Conservation (phyloP, 805 yeast species). For the Lipomyces yamadae region DNA sequence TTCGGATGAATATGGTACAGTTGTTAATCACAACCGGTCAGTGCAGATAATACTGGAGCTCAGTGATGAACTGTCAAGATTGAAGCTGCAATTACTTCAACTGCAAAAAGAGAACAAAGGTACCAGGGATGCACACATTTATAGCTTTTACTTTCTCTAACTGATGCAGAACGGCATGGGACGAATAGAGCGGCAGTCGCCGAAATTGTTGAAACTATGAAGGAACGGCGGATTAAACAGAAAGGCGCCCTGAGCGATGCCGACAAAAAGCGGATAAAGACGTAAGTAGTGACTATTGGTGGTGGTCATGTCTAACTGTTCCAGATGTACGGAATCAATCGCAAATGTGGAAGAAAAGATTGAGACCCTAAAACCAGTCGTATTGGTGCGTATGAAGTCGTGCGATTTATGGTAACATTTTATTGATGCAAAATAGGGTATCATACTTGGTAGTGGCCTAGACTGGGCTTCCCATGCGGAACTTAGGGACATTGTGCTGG, state of each 20-base stretch:
- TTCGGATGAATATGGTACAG: neutral
- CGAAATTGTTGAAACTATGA: neutral
- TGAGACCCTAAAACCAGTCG: conserved; percentile 26
- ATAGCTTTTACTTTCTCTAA: neutral
- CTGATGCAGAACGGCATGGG: neutral
- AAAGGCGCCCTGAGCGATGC: neutral
- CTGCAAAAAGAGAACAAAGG: conserved; percentile 10
- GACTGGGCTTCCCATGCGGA: conserved; percentile 26
- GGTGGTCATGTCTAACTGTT: neutral
- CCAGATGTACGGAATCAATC: conserved; percentile 12
- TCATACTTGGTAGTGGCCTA: conserved; percentile 29
- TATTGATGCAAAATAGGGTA: conserved; percentile 18
- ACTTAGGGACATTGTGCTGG: conserved; percentile 24
- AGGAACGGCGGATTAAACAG: neutral
- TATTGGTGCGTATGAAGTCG: conserved; percentile 18
- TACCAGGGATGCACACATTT: neutral
- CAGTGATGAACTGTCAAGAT: conserved; percentile 10
- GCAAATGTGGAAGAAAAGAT: conserved; percentile 12
- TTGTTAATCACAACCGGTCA: conserved; percentile 10
- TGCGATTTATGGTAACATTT: neutral
- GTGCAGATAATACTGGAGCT: conserved; percentile 4
- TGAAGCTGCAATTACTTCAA: conserved; percentile 7
- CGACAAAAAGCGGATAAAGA: conserved; percentile 2
- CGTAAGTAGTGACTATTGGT: conserved; percentile 1
- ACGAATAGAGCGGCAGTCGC: neutral